Evolutionary conservation across 2,329 filamentous ascomycete species (phyloP).

Genomic region (Cercospora citrullina): DNA sequence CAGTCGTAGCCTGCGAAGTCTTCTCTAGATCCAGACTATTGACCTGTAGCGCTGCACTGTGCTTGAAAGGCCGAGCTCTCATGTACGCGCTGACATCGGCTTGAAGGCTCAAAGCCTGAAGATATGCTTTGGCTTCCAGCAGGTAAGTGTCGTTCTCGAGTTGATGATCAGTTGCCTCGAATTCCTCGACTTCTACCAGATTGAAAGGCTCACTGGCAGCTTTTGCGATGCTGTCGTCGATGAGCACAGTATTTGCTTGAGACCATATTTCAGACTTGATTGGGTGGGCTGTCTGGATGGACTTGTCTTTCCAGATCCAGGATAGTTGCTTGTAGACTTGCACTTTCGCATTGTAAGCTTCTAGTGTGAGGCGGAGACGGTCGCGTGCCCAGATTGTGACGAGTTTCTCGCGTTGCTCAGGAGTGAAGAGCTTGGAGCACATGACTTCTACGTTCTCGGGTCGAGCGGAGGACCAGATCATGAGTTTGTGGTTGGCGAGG

Average conservation of each 20-base stretch:
- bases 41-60: background rate
- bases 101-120: slow-evolving; percentile 54
- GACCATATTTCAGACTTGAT: slow-evolving; percentile 60
- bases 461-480: slow-evolving; percentile 87
- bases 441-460: slow-evolving; percentile 70
- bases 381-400: slow-evolving; percentile 78
- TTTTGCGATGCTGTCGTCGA: slow-evolving; percentile 84
- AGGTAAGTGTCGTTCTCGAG: slow-evolving; percentile 46
- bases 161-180: slow-evolving; percentile 50
- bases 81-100: slow-evolving; percentile 53
- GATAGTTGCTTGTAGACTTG: slow-evolving; percentile 88
- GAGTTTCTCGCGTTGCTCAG: slow-evolving; percentile 55
- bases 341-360: slow-evolving; percentile 69
- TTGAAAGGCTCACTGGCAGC: slow-evolving; percentile 81
- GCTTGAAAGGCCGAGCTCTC: slow-evolving; percentile 19
- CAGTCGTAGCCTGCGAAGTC: background rate
- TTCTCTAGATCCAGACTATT: background rate
- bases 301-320: slow-evolving; percentile 63
- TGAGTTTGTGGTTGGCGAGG: slow-evolving; percentile 72
- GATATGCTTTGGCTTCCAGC: slow-evolving; percentile 55
- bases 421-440: slow-evolving; percentile 63
- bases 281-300: slow-evolving; percentile 48
- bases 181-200: slow-evolving; percentile 77
- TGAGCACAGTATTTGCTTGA: slow-evolving; percentile 82
- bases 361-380: slow-evolving; percentile 63